Conservation (phyloP, 1,139 yeast genomes). For the Pichia sp. region DNA sequence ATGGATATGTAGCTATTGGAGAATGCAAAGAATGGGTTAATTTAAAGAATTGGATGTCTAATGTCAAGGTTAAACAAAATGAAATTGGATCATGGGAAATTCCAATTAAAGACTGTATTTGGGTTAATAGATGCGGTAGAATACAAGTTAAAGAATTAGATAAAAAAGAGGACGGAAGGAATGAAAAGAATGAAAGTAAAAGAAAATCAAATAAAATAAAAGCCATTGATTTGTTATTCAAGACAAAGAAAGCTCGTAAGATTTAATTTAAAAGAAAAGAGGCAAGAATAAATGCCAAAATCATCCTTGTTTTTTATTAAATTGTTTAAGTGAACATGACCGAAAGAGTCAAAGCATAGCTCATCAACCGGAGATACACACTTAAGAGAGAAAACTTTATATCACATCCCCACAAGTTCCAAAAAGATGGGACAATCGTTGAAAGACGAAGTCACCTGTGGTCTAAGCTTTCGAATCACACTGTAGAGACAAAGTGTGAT, state of each 20-base stretch:
- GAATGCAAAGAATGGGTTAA: slow-evolving; percentile 15
- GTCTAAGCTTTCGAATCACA: slow-evolving; percentile 13
- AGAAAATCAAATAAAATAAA: neutral
- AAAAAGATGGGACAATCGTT: slow-evolving; percentile 1
- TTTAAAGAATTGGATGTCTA: slow-evolving; percentile 6
- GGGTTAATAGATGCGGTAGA: slow-evolving; percentile 13
- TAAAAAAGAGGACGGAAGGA: neutral
- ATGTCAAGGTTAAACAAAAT: neutral
- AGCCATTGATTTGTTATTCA: slow-evolving; percentile 11
- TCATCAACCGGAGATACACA: slow-evolving; percentile 20
- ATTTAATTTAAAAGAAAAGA: neutral
- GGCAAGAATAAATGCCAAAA: no score
- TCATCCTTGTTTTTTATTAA: no score
- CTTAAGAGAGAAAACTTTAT: slow-evolving; percentile 10
- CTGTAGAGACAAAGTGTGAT: slow-evolving; percentile 5
- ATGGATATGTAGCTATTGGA: slow-evolving; percentile 11
- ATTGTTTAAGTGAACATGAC: slow-evolving; percentile 18
- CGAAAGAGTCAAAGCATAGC: slow-evolving; percentile 16
- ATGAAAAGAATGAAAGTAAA: neutral
- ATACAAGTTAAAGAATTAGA: neutral
- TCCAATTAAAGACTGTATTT: slow-evolving; percentile 10
- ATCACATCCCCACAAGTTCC: slow-evolving; percentile 9
- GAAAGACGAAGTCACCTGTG: slow-evolving; percentile 4
- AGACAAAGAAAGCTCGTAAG: neutral
- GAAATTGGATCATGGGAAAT: slow-evolving; percentile 4